Percentiles rank a stretch among this genome's conserved stretches.
These are phyloP conservation scores for Fraxinus albicans DNA, from an alignment of 305 asterid species.

Conservation along the genomic window DNA sequence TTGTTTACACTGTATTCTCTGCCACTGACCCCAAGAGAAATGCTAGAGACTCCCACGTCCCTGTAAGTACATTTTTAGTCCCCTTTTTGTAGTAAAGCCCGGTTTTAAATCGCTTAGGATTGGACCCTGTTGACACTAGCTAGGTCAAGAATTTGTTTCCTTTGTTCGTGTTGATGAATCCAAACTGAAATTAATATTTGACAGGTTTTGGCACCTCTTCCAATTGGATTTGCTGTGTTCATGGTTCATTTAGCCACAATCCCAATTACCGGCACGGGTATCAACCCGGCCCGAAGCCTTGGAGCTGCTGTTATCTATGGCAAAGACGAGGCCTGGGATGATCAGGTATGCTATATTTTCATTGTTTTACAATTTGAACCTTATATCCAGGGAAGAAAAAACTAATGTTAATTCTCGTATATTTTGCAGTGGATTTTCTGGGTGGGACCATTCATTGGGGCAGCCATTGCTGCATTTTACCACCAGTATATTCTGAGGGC, in stretches of 20 bases:
- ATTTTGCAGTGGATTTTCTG: constrained; percentile 73
- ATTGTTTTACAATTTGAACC: not conserved
- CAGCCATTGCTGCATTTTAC: constrained; percentile 79
- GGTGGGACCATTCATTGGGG: constrained; percentile 87
- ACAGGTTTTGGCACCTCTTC: constrained; percentile 78
- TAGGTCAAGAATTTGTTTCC: not conserved
- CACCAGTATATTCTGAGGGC: constrained; percentile 71
- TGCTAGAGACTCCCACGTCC: constrained; percentile 72
- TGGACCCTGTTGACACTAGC: not conserved
- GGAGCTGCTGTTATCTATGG: constrained; percentile 76
- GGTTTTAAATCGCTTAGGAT: no score
- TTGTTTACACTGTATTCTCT: not conserved
- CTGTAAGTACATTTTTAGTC: constrained; percentile 35
- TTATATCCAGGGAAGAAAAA: not conserved
- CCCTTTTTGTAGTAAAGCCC: not conserved
- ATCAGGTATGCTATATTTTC: constrained; percentile 39
- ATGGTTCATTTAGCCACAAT: constrained; percentile 80
- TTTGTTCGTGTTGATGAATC: not conserved
- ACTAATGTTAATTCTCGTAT: not conserved
- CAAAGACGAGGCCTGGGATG: constrained; percentile 62
- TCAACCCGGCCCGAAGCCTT: constrained; percentile 70
- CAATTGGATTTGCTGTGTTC: constrained; percentile 71
- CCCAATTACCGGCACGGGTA: constrained; percentile 70
- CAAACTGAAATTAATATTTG: not conserved
- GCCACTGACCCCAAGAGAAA: constrained; percentile 72